These are phyloP conservation scores for Nitzschia inconspicua DNA, from an alignment of 108 stramenopile species.

Conservation along the genomic window DNA sequence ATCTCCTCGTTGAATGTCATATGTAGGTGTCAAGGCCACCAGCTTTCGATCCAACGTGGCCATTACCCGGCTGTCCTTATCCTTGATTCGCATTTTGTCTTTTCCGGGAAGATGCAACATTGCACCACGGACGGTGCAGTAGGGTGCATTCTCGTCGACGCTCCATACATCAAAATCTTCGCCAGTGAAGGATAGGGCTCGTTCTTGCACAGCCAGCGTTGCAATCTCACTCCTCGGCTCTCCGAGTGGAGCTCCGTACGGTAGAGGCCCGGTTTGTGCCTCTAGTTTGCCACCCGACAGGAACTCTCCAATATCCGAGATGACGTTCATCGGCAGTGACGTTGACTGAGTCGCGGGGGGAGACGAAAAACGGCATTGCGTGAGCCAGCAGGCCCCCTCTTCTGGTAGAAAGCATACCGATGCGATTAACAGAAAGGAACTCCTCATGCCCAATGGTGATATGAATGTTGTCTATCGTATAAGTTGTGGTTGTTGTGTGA, in stretches of 20 bases:
- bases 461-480: too few species aligned
- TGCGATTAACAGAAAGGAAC: too few species aligned
- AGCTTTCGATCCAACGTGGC: slow-evolving; percentile 63
- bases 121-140: slow-evolving; percentile 59
- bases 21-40: slow-evolving; percentile 59
- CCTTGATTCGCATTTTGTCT: slow-evolving; percentile 60
- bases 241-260: slow-evolving; percentile 47
- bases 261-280: slow-evolving; percentile 22
- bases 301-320: slow-evolving; percentile 42
- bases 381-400: too few species aligned
- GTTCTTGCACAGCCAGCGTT: slow-evolving; percentile 46
- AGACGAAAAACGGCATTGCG: background rate
- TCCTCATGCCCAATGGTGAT: too few species aligned
- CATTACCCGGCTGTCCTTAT: slow-evolving; percentile 13
- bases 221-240: slow-evolving; percentile 2
- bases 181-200: slow-evolving; percentile 57
- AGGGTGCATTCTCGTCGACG: slow-evolving; percentile 20
- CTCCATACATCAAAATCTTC: slow-evolving; percentile 77
- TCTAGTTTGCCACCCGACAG: slow-evolving; percentile 48
- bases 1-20: slow-evolving; percentile 54
- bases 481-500: too few species aligned
- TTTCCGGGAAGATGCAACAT: slow-evolving; percentile 79
- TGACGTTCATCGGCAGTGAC: slow-evolving; percentile 5
- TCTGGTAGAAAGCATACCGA: too few species aligned
- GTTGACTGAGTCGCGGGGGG: background rate